A percentile compares a stretch with the other conserved stretches of the same genome.
These are phyloP conservation scores for Volvox africanus DNA, from an alignment of 139 green algal species.

Conservation along the genomic window DNA sequence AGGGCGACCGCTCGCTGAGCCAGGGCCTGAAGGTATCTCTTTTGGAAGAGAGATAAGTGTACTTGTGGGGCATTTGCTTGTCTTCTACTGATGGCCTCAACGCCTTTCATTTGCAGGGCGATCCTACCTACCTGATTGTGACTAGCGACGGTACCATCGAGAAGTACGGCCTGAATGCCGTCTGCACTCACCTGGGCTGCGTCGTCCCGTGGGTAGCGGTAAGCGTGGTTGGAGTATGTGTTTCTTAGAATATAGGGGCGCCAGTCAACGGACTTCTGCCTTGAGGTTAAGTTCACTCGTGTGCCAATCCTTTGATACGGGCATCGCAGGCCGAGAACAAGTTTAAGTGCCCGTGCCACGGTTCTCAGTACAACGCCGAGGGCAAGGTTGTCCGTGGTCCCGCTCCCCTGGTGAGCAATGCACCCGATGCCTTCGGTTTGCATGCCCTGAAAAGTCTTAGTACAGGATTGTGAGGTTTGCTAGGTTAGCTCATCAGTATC, in stretches of 20 bases:
- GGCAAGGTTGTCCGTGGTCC: constrained; percentile 96
- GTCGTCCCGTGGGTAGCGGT: constrained; percentile 98
- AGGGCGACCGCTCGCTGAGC: constrained; percentile 85
- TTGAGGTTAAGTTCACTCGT: no score
- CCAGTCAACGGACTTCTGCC: no score
- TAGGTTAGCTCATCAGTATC: no score
- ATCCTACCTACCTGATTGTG: constrained; percentile 99
- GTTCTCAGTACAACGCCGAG: constrained; percentile 97
- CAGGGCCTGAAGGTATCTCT: constrained; percentile 95
- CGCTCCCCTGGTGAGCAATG: constrained; percentile 83
- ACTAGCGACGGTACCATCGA: constrained; percentile 85
- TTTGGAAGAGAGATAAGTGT: background rate
- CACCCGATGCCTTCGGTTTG: no score
- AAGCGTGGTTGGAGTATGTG: constrained; percentile 40
- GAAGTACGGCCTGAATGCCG: constrained; percentile 97
- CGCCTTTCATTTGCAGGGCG: constrained; percentile 74
- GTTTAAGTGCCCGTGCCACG: constrained; percentile 99
- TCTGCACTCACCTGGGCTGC: constrained; percentile 99
- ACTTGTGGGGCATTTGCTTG: background rate
- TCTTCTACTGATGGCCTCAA: background rate
- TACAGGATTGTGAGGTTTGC: no score
- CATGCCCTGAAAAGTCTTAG: no score
- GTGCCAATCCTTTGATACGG: no score
- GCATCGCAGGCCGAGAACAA: constrained; percentile 95
- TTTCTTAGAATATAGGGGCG: no score